Percentiles rank a stretch among this genome's conserved stretches.
phyloP scores from a whole-genome alignment of 1,284 basidiomycete species.

The Ganoderma meredithae region DNA sequence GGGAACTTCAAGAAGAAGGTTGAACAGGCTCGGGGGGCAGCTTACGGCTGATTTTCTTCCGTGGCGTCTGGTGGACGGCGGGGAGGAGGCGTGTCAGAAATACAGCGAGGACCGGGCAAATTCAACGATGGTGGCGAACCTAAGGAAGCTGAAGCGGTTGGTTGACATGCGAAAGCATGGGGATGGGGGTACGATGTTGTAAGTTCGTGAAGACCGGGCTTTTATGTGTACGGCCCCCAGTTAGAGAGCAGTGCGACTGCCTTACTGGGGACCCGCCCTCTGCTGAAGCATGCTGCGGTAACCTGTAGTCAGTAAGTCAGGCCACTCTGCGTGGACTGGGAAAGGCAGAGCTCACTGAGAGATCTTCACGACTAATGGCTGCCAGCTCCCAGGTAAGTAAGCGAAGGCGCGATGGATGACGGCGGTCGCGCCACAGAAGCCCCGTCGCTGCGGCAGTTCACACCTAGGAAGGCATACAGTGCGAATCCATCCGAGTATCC shows the following conservation, averaged over 20 bases:
- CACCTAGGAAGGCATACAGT: background rate
- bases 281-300: background rate
- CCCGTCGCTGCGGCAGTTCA: background rate
- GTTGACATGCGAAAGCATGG: background rate
- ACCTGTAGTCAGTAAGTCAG: background rate
- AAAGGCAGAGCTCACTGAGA: too few species aligned
- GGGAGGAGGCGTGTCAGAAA: background rate
- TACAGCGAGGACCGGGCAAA: background rate
- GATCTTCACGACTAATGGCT: too few species aligned
- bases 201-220: too few species aligned
- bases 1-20: too few species aligned
- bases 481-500: background rate
- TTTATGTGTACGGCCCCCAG: too few species aligned
- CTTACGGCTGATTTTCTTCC: background rate
- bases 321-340: too few species aligned
- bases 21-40: too few species aligned
- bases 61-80: background rate
- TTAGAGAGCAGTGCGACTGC: too few species aligned
- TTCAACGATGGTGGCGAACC: background rate
- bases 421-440: conserved; percentile 4
- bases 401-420: too few species aligned
- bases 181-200: too few species aligned
- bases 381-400: too few species aligned
- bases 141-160: background rate
- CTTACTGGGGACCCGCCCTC: too few species aligned